phyloP scores from a whole-genome alignment of 148 eudicot genomes.

The Bassia scoparia region DNA sequence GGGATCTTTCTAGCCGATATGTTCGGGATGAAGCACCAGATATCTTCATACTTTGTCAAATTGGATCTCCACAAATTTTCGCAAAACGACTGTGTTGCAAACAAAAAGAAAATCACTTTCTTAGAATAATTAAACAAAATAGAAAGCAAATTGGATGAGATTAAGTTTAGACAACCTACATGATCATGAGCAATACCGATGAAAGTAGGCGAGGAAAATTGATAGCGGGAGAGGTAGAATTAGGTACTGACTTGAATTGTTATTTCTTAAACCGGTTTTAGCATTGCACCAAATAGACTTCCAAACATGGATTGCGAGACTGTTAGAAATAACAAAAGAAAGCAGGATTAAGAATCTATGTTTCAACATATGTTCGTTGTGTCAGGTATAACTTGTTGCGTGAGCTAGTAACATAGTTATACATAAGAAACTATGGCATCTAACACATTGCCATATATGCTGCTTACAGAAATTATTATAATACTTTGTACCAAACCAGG shows the following conservation, averaged over 20 bases:
- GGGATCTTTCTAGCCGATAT: slow-evolving; percentile 92
- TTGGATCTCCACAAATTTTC: slow-evolving; percentile 96
- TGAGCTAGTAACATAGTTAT: background rate
- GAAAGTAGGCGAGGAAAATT: background rate
- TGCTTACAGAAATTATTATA: background rate
- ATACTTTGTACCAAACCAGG: background rate
- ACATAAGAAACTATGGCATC: slow-evolving; percentile 15
- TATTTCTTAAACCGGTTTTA: slow-evolving; percentile 91
- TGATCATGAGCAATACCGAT: background rate
- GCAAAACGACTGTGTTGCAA: slow-evolving; percentile 72
- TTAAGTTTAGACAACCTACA: background rate
- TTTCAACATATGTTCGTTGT: background rate
- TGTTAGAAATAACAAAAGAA: slow-evolving; percentile 34
- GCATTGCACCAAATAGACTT: slow-evolving; percentile 99
- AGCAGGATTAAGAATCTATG: slow-evolving; percentile 1
- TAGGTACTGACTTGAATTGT: slow-evolving; percentile 77
- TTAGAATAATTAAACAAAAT: background rate
- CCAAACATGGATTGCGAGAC: slow-evolving; percentile 98
- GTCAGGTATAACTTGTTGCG: background rate
- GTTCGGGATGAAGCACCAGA: slow-evolving; percentile 96
- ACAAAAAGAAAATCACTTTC: slow-evolving; percentile 22
- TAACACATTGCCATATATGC: background rate
- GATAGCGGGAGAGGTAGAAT: slow-evolving; percentile 1
- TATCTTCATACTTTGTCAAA: slow-evolving; percentile 89
- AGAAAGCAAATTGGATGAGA: background rate